phyloP scores from a whole-genome alignment of 345 rosid genomes.

The Corchorus capsularis region DNA sequence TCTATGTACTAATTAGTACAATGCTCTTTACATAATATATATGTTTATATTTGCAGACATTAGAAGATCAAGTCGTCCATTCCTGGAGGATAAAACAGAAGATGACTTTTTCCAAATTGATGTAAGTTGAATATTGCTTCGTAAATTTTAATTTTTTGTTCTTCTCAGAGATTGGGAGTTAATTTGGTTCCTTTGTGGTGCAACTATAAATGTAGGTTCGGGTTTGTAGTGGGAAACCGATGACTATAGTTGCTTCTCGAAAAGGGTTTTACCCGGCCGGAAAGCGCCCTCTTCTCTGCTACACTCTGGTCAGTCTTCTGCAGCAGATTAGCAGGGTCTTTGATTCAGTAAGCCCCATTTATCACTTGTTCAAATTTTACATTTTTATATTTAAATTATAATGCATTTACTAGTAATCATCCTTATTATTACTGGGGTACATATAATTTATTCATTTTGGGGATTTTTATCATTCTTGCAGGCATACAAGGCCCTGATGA shows the following conservation, averaged over 20 bases:
- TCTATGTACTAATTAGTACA: slow-evolving; percentile 20
- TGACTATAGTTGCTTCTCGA: slow-evolving; percentile 64
- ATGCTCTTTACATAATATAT: slow-evolving; percentile 4
- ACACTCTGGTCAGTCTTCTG: slow-evolving; percentile 78
- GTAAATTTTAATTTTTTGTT: not conserved
- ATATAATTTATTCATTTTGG: not conserved
- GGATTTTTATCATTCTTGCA: slow-evolving; percentile 37
- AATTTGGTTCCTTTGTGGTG: slow-evolving; percentile 13
- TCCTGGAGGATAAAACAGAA: slow-evolving; percentile 59
- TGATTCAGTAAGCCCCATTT: slow-evolving; percentile 57
- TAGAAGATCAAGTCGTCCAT: slow-evolving; percentile 65
- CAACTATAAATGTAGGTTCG: slow-evolving; percentile 49
- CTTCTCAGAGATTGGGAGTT: not conserved
- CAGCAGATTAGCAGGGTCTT: slow-evolving; percentile 82
- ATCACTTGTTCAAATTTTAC: slow-evolving; percentile 15
- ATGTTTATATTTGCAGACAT: slow-evolving; percentile 49
- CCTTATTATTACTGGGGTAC: not conserved
- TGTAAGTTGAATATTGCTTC: slow-evolving; percentile 42
- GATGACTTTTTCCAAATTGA: slow-evolving; percentile 89
- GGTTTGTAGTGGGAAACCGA: slow-evolving; percentile 85
- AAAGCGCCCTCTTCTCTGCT: slow-evolving; percentile 65
- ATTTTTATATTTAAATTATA: not conserved
- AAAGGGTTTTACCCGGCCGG: slow-evolving; percentile 85
- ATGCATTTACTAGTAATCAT: no score
- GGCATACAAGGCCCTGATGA: slow-evolving; percentile 92